Base-by-base conservation (phyloP, 495 filamentous ascomycete genomes). In the Gamarada debralockiae region DNA sequence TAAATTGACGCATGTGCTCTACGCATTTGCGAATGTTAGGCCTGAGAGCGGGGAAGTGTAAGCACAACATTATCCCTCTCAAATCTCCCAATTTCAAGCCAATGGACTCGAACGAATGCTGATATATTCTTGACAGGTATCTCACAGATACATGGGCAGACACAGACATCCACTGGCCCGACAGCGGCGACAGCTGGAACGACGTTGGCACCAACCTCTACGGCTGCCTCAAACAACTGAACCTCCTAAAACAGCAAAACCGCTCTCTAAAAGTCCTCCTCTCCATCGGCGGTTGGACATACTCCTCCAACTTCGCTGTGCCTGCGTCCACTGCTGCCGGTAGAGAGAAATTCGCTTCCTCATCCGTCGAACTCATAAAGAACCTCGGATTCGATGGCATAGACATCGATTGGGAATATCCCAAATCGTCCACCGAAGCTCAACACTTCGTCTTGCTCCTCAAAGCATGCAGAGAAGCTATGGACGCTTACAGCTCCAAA, bases 211-310 rank as follows among this genome's bases (percentile, higher is more conserved):
- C 76, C 43, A 93, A 95, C 67, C 75, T 93, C 49, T 95, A 95
- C 71, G 90, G 90, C 47, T 96, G 89, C 67, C 70, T 92, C 37
- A 98, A 97, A 76, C 93, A 97, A 73, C 81, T 98, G 18, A 90
- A 85, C 70, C 75, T 98, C 22, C 82, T 92, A 31, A 98, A 98
- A 77, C 86, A 86, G 63, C 73, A 80, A 53, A 84, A 97, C 69
- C 83, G 93, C 48, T 84, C 95, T 65, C 73, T 98, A 40, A 97
- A 97, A 70, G 77, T 95, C 5, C 76, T 97, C 9, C 81, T 99
- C 12, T 95, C 89, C 41, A 93, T 99, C 57, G 93, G 93, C 53
- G 93, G 93, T 24, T 97, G 95, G 93, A 96, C 92, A 0, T 97
- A 97, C 67, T 89, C 87, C 46, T 68, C 80, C 63, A 95, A 96